These are phyloP conservation scores for Linanthus parryae DNA, from an alignment of 148 eudicot species.

Conservation along the genomic window DNA sequence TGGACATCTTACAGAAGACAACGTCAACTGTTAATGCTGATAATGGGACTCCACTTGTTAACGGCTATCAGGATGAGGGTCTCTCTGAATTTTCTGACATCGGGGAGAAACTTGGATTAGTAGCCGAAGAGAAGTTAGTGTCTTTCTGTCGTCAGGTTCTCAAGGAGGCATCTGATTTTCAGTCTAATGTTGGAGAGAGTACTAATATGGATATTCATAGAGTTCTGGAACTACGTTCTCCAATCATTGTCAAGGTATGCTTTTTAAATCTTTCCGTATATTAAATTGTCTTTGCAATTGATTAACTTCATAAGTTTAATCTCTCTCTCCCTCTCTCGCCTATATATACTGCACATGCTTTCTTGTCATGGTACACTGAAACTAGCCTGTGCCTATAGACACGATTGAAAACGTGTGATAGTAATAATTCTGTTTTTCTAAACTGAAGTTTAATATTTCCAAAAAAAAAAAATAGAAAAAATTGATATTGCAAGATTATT, in stretches of 20 bases:
- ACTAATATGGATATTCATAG: slow-evolving; percentile 86
- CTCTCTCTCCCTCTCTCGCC: too few species aligned
- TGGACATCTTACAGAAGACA: slow-evolving; percentile 86
- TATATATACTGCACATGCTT: too few species aligned
- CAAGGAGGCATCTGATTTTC: slow-evolving; percentile 94
- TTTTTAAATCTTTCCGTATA: too few species aligned
- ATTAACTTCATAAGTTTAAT: too few species aligned
- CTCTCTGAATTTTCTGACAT: slow-evolving; percentile 20
- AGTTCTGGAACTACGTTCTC: slow-evolving; percentile 90
- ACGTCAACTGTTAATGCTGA: slow-evolving; percentile 40
- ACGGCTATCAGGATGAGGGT: background rate
- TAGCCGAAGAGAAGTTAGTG: slow-evolving; percentile 85
- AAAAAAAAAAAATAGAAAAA: too few species aligned
- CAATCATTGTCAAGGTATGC: slow-evolving; percentile 82
- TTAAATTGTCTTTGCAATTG: too few species aligned
- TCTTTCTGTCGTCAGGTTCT: slow-evolving; percentile 86
- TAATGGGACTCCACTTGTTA: slow-evolving; percentile 16
- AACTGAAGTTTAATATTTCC: too few species aligned
- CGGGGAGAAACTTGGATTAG: slow-evolving; percentile 52
- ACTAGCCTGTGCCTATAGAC: too few species aligned
- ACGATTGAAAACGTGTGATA: too few species aligned
- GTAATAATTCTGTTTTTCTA: too few species aligned
- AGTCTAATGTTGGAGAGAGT: slow-evolving; percentile 63
- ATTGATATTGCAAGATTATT: too few species aligned
- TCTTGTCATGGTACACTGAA: too few species aligned